Evolutionary conservation across 768 basidiomycete genomes (phyloP), one percentile per base, ranked within the genome.

Genomic region (Tylopilus cervinicoccineus): DNA sequence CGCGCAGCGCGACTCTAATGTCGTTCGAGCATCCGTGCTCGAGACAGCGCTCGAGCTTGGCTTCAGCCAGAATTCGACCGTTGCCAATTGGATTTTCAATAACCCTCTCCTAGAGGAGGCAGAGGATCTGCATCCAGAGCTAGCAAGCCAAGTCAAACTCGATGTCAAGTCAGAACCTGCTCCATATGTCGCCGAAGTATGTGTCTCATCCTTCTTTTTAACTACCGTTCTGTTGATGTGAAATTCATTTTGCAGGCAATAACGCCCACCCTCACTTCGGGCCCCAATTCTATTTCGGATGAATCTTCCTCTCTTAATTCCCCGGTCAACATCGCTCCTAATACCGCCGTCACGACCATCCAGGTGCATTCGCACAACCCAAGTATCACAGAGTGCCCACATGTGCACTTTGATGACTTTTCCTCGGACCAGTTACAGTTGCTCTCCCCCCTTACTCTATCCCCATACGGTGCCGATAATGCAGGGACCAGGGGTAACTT

Each of bases 21-120:
- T 76, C 13, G 70, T 88, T 17, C 77, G 86, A 14, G 85, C 86
- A 2, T 87, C 85, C 14, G 85, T 88, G 20, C 76, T 88, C 33
- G 84, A 88, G 58, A 83, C 75, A 7, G 86, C 86, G 7, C 72
- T 88, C 32, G 71, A 85, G 60, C 76, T 88, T 12, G 86, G 86
- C 4, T 61, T 88, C 17, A 76, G 77, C 27, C 74, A 67, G 28
- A 85, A 77, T 52, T 70, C 75, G 16, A 72, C 79, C 23, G 79
- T 88, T 17, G 76, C 83, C 6, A 71, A 82, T 51, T 86, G 86
- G 81, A 85, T 88, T 61, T 87, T 87, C 64, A 81, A 78, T 49
- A 79, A 83, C 38, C 67, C 80, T 1, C 55, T 79, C 23, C 70
- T 72, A 34, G 83, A 77, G 51, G 83, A 81, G 48, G 78, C 79